A percentile compares a stretch with the other conserved stretches of the same genome.
phyloP scores from a whole-genome alignment of 176 grass and related monocot genomes.

The Triticum timopheevii region DNA sequence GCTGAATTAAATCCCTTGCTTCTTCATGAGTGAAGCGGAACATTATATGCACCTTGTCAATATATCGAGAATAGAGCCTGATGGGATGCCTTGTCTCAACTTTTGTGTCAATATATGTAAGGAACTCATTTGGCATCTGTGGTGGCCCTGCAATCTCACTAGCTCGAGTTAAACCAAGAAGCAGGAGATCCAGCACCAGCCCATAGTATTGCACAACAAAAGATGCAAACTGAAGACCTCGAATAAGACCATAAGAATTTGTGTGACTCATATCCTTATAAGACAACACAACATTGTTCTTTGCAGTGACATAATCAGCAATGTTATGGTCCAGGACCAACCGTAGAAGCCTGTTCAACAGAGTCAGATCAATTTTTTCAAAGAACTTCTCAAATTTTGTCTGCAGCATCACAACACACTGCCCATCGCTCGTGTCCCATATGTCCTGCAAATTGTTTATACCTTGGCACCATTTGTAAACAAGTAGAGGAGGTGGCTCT shows the following conservation, averaged over 20 bases:
- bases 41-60: slow-evolving; percentile 94
- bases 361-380: slow-evolving; percentile 90
- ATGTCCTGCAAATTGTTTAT: slow-evolving; percentile 90
- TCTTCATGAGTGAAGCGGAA: slow-evolving; percentile 97
- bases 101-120: slow-evolving; percentile 89
- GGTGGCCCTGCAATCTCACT: slow-evolving; percentile 93
- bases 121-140: slow-evolving; percentile 96
- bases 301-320: slow-evolving; percentile 96
- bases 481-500: slow-evolving; percentile 85
- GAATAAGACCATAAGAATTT: slow-evolving; percentile 96
- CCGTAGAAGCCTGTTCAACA: slow-evolving; percentile 90
- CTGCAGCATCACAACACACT: slow-evolving; percentile 96
- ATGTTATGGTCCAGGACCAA: slow-evolving; percentile 94
- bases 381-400: slow-evolving; percentile 96
- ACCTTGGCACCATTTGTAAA: slow-evolving; percentile 98
- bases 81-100: slow-evolving; percentile 92
- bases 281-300: slow-evolving; percentile 95
- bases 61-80: slow-evolving; percentile 88
- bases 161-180: slow-evolving; percentile 88
- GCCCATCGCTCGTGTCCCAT: slow-evolving; percentile 92
- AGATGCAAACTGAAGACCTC: slow-evolving; percentile 97
- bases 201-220: slow-evolving; percentile 98
- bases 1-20: slow-evolving; percentile 89
- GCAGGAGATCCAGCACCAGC: slow-evolving; percentile 82
- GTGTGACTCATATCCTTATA: slow-evolving; percentile 99